Conservation (phyloP, 495 filamentous ascomycete species). For the Daldinia childiae region DNA sequence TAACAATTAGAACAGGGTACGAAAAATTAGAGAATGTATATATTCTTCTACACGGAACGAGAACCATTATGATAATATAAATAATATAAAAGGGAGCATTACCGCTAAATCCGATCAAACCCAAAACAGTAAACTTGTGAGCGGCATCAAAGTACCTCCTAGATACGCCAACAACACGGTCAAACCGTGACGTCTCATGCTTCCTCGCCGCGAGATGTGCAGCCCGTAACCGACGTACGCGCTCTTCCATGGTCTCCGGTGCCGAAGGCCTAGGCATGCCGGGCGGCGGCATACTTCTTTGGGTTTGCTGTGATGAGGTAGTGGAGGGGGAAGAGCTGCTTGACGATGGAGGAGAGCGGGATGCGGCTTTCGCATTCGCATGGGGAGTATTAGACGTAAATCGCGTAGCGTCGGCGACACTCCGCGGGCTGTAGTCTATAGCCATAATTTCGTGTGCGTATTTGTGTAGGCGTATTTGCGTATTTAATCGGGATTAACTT, state of each 20-base stretch:
- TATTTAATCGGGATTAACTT: not conserved
- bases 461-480: not conserved
- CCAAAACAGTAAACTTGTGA: conserved; percentile 78
- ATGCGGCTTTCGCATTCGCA: conserved; percentile 72
- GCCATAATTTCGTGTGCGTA: conserved; percentile 18
- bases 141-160: conserved; percentile 82
- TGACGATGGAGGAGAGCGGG: conserved; percentile 37
- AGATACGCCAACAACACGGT: conserved; percentile 72
- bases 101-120: conserved; percentile 84
- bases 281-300: conserved; percentile 70
- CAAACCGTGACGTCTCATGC: conserved; percentile 71
- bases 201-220: conserved; percentile 75
- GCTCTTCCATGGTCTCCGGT: conserved; percentile 86
- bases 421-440: conserved; percentile 72
- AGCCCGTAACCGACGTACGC: conserved; percentile 84
- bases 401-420: conserved; percentile 90
- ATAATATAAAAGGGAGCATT: conserved; percentile 38
- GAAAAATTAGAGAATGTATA: not conserved
- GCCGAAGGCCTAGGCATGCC: conserved; percentile 51
- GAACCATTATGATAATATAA: no score
- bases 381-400: conserved; percentile 94
- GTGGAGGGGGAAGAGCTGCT: conserved; percentile 44
- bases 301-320: conserved; percentile 37
- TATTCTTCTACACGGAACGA: not conserved
- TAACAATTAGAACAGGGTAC: not conserved